Base-by-base conservation (phyloP, 352 stramenopile genomes). In the Thraustochytrium striatum region DNA sequence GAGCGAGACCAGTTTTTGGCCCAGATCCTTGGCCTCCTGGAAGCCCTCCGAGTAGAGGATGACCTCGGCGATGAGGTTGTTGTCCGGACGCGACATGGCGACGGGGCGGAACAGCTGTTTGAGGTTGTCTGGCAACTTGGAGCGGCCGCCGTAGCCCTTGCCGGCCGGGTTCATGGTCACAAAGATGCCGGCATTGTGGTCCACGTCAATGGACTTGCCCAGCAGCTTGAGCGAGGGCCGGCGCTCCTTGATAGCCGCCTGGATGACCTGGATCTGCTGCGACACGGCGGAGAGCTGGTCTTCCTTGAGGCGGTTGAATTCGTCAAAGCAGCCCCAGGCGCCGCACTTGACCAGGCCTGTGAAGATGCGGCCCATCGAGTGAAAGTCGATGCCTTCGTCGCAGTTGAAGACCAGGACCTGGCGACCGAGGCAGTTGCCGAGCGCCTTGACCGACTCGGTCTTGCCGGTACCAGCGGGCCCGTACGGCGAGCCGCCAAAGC, bases 301-400 rank as follows among this genome's bases (percentile, higher is more conserved):
- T 47, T 95, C 90, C 70, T 97, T 97, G 1, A 98, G 85, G 0
- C 93, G 90, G 83, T 98, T 98, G 72, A 98, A 98, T 79, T 98
- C 93, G 52, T 98, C 93, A 53, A 98, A 98, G 78, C 93, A 98
- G n/a, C 93, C 93, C 93, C 93, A 97, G 32, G 92, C 93, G 16
- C 93, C 93, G 62, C 88, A 97, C 75, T 97, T 95, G 19, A 97
- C 90, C 0, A 98, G 82, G 0, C 93, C 93, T n/a, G 94, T 93
- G 68, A 98, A 96, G 61, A 98, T 98, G 2, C 93, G 86, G 0
- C 93, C 92, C 91, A 98, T 97, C n/a, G 85, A 91, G 57, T 94
- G 88, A 72, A 94, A 96, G 72, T 98, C 93, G 57, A 98, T 95
- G 9, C 90, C 91, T 88, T 98, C 93, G 80, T 96, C 92, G 70